Percentiles rank a stretch among this genome's conserved stretches.
Conservation (phyloP, 2,329 filamentous ascomycete species). For the Macrophomina phaseolina region DNA sequence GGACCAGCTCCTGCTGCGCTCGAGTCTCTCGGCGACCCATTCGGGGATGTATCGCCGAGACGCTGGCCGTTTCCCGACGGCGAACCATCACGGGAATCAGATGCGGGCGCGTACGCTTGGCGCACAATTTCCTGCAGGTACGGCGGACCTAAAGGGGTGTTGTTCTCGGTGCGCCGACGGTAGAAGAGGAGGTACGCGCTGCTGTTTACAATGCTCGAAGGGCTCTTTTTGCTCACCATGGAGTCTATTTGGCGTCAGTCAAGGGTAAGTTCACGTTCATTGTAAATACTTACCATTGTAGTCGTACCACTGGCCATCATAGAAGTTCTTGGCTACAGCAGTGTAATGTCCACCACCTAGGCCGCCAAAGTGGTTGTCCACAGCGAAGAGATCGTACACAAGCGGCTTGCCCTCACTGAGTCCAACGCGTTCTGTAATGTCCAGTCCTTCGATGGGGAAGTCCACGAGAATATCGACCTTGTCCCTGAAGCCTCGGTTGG, state of each 20-base stretch:
- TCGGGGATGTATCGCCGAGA: conserved; percentile 85
- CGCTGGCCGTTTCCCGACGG: conserved; percentile 80
- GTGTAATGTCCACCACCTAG: conserved; percentile 96
- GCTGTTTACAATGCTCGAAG: conserved; percentile 69
- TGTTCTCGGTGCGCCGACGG: conserved; percentile 74
- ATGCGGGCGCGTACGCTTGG: conserved; percentile 61
- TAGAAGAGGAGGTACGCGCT: conserved; percentile 96
- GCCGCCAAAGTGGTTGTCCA: conserved; percentile 94
- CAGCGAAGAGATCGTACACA: conserved; percentile 90
- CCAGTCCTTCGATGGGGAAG: conserved; percentile 86
- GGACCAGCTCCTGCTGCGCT: conserved; percentile 72
- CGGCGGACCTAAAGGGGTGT: conserved; percentile 75
- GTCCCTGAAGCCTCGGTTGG: conserved; percentile 78
- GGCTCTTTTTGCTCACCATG: conserved; percentile 67
- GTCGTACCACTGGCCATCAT: conserved; percentile 89
- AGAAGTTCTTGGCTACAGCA: conserved; percentile 90
- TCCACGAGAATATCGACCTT: conserved; percentile 92
- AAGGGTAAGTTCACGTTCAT: background rate
- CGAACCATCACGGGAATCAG: conserved; percentile 46
- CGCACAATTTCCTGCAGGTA: conserved; percentile 74
- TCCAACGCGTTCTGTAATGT: conserved; percentile 80
- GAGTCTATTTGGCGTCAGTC: conserved; percentile 69
- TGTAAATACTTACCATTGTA: conserved; percentile 79
- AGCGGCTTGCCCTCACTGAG: conserved; percentile 80
- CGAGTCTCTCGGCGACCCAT: conserved; percentile 91